phyloP scores from a whole-genome alignment of 192 early-diverging fungal species.

The Coemansia sp. region DNA sequence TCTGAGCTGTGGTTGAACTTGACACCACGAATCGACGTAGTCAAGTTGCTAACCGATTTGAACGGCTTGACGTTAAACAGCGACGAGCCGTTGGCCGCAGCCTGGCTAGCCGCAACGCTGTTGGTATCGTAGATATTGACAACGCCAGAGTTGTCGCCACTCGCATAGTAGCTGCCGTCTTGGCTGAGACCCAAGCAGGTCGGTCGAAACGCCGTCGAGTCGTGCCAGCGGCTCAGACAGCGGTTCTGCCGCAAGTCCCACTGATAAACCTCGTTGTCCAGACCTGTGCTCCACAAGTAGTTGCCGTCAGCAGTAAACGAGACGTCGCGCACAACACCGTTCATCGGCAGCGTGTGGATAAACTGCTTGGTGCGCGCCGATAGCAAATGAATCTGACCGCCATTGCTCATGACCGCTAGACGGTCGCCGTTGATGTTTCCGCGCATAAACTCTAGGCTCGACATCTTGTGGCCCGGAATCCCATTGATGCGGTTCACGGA shows the following conservation, averaged over 20 bases:
- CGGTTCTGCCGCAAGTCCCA: conserved; percentile 77
- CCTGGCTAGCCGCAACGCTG: conserved; percentile 4
- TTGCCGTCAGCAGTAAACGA: conserved; percentile 79
- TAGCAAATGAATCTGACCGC: conserved; percentile 82
- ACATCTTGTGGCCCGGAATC: conserved; percentile 74
- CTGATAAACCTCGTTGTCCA: conserved; percentile 84
- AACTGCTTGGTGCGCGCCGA: conserved; percentile 79
- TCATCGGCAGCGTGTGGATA: conserved; percentile 88
- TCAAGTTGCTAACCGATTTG: conserved; percentile 81
- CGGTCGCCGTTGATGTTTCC: conserved; percentile 69
- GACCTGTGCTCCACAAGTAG: conserved; percentile 72
- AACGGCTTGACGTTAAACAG: conserved; percentile 58
- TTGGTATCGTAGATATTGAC: conserved; percentile 83
- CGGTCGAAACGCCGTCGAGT: conserved; percentile 79
- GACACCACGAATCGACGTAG: conserved; percentile 70
- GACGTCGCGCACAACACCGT: conserved; percentile 66
- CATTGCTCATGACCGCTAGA: conserved; percentile 73
- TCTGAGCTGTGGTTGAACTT: conserved; percentile 86
- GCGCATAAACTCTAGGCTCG: conserved; percentile 66
- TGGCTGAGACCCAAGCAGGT: conserved; percentile 67
- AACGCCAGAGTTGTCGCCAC: conserved; percentile 79
- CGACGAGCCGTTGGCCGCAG: conserved; percentile 16
- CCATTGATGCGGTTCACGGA: conserved; percentile 64
- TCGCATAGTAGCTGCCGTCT: conserved; percentile 75
- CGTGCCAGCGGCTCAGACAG: conserved; percentile 76